Conservation (phyloP, 2,329 filamentous ascomycete genomes). For the Penicillium decumbens region DNA sequence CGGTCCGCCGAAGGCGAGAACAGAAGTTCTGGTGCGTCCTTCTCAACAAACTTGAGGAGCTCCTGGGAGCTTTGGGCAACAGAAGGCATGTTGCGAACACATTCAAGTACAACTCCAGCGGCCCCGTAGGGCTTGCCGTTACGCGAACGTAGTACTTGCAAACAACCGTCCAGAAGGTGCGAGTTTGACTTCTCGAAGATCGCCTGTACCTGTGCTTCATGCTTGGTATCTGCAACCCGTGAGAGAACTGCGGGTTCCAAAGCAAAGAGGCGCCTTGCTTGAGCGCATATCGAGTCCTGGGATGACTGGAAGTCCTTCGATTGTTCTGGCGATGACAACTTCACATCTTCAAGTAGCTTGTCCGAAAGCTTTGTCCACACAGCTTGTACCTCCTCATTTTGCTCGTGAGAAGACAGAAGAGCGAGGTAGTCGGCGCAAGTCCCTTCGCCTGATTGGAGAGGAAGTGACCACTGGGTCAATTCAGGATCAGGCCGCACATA, state of each 20-base stretch:
- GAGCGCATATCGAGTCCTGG: conserved; percentile 62
- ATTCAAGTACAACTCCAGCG: conserved; percentile 53
- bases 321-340: conserved; percentile 72
- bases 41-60: conserved; percentile 52
- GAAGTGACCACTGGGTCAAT: conserved; percentile 49
- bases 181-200: conserved; percentile 36
- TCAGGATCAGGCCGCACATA: conserved; percentile 49
- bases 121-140: conserved; percentile 66
- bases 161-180: conserved; percentile 45
- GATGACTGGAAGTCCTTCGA: conserved; percentile 71
- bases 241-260: conserved; percentile 45
- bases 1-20: conserved; percentile 64
- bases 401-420: conserved; percentile 35
- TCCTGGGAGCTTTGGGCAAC: conserved; percentile 39
- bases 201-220: conserved; percentile 26
- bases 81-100: conserved; percentile 44
- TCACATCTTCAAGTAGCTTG: conserved; percentile 61
- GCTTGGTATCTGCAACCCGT: conserved; percentile 22
- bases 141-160: conserved; percentile 49
- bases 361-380: conserved; percentile 62
- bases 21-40: conserved; percentile 57
- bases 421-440: conserved; percentile 41
- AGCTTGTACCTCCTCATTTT: conserved; percentile 49
- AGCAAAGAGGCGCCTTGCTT: conserved; percentile 64
- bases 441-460: conserved; percentile 34